Evolutionary conservation across 2,329 filamentous ascomycete species (phyloP), one percentile per base, ranked within the genome.

Genomic region (Diplodia scrobiculata): DNA sequence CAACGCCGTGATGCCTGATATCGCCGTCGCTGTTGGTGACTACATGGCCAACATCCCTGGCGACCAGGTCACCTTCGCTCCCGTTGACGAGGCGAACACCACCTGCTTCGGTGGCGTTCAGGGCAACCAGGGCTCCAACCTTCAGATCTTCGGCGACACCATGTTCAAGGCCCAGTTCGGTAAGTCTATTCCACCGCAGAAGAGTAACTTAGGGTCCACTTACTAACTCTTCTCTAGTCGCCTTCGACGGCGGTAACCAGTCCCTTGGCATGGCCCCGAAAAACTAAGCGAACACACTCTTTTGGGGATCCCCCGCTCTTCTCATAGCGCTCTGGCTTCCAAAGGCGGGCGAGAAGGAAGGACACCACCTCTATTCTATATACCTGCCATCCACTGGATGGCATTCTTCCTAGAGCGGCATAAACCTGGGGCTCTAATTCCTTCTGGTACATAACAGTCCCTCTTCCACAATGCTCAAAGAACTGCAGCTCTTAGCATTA

Each of bases 81-180:
- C 73, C 7, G 74, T 77, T 36, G 77, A 79, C 51, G 50, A 73
- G 47, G 72, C 73, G 48, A 79, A 79, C 60, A 80, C 81, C 50
- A 85, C 80, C 65, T 91, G 89, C 80, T 90, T 89, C 70, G 89
- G 88, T 67, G 88, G 87, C 70, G 77, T 91, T 19, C 89, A 91
- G 78, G 81, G 84, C 36, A 85, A 84, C 54, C 72, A 72, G 65
- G 80, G 82, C 1, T 78, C 79, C 14, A 77, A 79, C 32, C 75
- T 89, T 45, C 85, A 87, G 76, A 87, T 91, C 73, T 83, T 83
- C 65, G 86, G 86, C n/a, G 86, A 88, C 70, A 80, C 83, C 29
- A 83, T 88, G 75, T 81, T 88, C 72, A 86, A 84, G 76, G 79
- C 84, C 4, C 80, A 86, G 69, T 86, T 87, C 71, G 85, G 58